phyloP scores from a whole-genome alignment of 148 eudicot species.

The Rheum nobile region DNA sequence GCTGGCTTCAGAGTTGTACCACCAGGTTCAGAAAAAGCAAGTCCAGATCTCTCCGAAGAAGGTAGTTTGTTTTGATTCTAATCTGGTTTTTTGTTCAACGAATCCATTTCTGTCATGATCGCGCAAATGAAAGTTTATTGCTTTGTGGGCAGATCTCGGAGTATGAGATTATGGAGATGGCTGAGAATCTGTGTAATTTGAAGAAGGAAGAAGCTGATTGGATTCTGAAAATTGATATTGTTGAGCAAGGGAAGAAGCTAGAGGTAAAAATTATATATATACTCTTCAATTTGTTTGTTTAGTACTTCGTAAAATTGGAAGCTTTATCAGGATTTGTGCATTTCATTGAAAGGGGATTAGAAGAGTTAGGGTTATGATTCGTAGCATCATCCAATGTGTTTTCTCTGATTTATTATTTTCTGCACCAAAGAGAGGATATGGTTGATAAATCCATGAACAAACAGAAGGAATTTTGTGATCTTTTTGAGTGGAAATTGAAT shows the following conservation, averaged over 20 bases:
- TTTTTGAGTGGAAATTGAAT: not conserved
- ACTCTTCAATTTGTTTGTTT: not conserved
- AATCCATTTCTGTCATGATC: not conserved
- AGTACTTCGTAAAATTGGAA: not conserved
- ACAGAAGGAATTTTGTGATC: not conserved
- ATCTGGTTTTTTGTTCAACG: not conserved
- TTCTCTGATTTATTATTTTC: not conserved
- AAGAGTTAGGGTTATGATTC: not conserved
- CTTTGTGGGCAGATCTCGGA: constrained; percentile 51
- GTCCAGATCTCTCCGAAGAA: constrained; percentile 72
- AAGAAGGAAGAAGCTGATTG: constrained; percentile 98
- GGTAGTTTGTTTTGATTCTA: constrained; percentile 26
- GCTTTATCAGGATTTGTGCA: not conserved
- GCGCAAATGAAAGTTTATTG: not conserved
- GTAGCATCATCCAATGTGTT: not conserved
- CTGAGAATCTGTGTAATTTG: constrained; percentile 86
- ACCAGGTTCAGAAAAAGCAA: constrained; percentile 49
- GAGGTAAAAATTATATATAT: constrained; percentile 27
- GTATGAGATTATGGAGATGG: constrained; percentile 74
- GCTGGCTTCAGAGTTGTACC: constrained; percentile 40
- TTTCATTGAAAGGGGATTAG: not conserved
- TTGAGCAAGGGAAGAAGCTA: constrained; percentile 66
- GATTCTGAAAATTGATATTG: constrained; percentile 85
- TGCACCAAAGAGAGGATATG: not conserved
- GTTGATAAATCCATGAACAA: not conserved